These are phyloP conservation scores for Calonectria hongkongensis DNA, from an alignment of 2,329 filamentous ascomycete species.

Conservation along the genomic window DNA sequence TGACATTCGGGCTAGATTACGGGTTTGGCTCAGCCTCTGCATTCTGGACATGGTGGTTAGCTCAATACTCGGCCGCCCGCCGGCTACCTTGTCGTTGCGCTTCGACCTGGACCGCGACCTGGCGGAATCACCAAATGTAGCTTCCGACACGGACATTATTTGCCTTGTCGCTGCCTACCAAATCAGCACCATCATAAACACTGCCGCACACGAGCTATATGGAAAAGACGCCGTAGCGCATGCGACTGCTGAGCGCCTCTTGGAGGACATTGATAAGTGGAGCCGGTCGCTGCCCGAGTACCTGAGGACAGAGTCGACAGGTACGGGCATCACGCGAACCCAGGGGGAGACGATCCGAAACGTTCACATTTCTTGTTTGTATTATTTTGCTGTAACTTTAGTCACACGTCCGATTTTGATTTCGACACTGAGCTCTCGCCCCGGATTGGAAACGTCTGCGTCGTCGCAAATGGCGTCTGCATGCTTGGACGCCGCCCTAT, in stretches of 20 bases:
- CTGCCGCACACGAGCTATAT: constrained; percentile 65
- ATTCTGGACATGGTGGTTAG: constrained; percentile 63
- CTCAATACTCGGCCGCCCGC: constrained; percentile 62
- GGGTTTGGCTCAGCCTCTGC: constrained; percentile 62
- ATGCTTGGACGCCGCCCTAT: constrained; percentile 73
- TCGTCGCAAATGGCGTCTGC: constrained; percentile 66
- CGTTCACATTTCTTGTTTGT: constrained; percentile 73
- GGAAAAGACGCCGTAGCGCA: constrained; percentile 58
- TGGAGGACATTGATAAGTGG: constrained; percentile 67
- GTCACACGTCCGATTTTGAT: constrained; percentile 74
- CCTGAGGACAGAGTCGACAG: constrained; percentile 43
- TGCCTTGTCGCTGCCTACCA: constrained; percentile 64
- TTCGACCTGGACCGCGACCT: constrained; percentile 34
- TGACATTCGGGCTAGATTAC: constrained; percentile 52
- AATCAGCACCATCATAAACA: constrained; percentile 65
- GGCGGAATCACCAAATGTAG: constrained; percentile 40
- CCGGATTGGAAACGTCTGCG: constrained; percentile 51
- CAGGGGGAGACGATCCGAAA: constrained; percentile 66
- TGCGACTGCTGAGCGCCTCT: constrained; percentile 61
- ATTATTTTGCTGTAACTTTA: constrained; percentile 76
- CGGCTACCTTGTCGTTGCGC: constrained; percentile 53
- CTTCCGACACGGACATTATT: constrained; percentile 48
- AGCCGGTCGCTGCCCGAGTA: constrained; percentile 65
- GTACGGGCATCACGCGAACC: constrained; percentile 3
- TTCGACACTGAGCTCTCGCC: constrained; percentile 65